Percentiles rank a stretch among this genome's conserved stretches.
These are phyloP conservation scores for Magnusiomyces suaveolens DNA, from an alignment of 1,139 yeast species.

Conservation along the genomic window DNA sequence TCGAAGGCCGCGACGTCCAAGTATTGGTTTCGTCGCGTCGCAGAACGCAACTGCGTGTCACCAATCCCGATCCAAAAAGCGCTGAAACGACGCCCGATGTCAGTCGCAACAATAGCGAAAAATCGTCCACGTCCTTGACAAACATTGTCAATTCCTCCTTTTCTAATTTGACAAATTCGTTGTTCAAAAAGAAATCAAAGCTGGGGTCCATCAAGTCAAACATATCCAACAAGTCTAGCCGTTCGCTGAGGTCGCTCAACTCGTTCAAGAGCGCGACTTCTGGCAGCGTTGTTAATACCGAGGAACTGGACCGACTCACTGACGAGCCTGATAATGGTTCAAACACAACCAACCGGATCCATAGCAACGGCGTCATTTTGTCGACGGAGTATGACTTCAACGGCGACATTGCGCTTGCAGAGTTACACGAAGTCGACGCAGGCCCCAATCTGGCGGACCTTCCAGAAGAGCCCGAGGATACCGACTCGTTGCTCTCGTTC, in stretches of 20 bases:
- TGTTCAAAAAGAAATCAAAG: not conserved
- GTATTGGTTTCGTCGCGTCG: slow-evolving; percentile 65
- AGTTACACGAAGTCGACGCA: not conserved
- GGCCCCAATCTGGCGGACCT: not conserved
- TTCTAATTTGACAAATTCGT: not conserved
- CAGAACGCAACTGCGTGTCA: slow-evolving; percentile 50
- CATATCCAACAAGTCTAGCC: not conserved
- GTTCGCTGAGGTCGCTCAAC: not conserved
- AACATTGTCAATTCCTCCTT: not conserved
- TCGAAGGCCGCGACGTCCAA: slow-evolving; percentile 55
- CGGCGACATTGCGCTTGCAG: not conserved
- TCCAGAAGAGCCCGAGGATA: not conserved
- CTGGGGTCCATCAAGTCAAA: not conserved
- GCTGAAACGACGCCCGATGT: slow-evolving; percentile 4
- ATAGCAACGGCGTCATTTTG: not conserved
- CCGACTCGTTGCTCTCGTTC: not conserved
- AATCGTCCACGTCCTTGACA: not conserved
- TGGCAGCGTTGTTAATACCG: not conserved
- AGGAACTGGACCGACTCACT: not conserved
- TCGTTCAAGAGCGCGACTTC: not conserved
- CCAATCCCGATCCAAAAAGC: slow-evolving; percentile 43
- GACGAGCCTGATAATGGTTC: not conserved
- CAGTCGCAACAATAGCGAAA: slow-evolving; percentile 13
- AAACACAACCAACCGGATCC: not conserved
- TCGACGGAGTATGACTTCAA: not conserved